Percentiles rank a stretch among this genome's conserved stretches.
phyloP scores from a whole-genome alignment of 2,329 filamentous ascomycete genomes.

The Calonectria crousiana region DNA sequence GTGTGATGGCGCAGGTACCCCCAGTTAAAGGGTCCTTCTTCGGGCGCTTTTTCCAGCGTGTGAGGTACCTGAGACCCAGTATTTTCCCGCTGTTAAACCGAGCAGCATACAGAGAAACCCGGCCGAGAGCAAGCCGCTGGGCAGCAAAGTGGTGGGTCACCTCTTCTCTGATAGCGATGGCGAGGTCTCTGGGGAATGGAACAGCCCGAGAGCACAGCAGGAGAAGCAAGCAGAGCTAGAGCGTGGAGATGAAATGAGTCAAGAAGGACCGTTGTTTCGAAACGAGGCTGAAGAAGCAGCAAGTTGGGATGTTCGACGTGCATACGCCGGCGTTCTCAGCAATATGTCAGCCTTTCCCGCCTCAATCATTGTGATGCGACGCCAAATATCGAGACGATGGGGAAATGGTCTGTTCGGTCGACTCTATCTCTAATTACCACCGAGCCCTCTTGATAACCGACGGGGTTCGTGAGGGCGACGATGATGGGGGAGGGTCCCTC shows the following conservation, averaged over 20 bases:
- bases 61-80: conserved; percentile 6
- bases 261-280: background rate
- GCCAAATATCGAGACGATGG: background rate
- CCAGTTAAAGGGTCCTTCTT: conserved; percentile 24
- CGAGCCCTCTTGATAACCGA: conserved; percentile 17
- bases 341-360: conserved; percentile 2
- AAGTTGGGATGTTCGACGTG: conserved; percentile 12
- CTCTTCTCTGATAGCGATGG: background rate
- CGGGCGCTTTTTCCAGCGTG: conserved; percentile 18
- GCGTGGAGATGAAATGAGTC: background rate
- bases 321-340: background rate
- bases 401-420: background rate
- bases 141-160: background rate
- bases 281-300: conserved; percentile 2
- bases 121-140: background rate
- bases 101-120: background rate
- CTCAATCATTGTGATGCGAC: background rate
- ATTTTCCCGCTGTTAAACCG: conserved; percentile 16
- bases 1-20: conserved; percentile 9
- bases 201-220: background rate
- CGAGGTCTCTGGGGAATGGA: background rate
- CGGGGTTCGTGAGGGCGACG: conserved; percentile 13
- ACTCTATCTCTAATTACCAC: conserved; percentile 6
- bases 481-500: conserved; percentile 18
- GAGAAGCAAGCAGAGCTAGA: background rate